Base-by-base conservation (phyloP, 1,139 yeast genomes). In the Nakaseomyces uthaithaninus region DNA sequence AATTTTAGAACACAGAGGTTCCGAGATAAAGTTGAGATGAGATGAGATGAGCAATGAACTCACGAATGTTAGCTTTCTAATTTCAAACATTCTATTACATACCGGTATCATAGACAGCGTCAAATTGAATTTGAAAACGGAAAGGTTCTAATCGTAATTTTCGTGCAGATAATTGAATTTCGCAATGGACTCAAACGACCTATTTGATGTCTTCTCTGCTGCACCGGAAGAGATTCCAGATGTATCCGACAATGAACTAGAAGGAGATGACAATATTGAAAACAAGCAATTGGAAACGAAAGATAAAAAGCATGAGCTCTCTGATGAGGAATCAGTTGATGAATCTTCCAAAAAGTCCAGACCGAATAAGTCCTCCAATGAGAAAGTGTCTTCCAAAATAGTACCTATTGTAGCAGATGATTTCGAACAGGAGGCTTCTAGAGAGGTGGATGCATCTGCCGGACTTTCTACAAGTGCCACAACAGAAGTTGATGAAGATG, bases 351-450 rank as follows among this genome's bases (percentile, higher is more conserved):
- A 57, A 44, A 60, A 51, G 44, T 28, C 36, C 24, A 44, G 40
- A 27, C 39, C 46, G 8, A 62, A 55, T 39, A 62, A 60, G 38
- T 45, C 61, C 6, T 12, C 16, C 17, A 17, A 36, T 62, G 16
- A 68, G 63, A 31, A 61, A 54, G 41, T 62, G 63, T 39, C 23
- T n/a, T 22, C 16, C 11, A 62, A 57, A 41, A 64, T 65, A 4
- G 60, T 63, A 18, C 87, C 95, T 0, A 80, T 85, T 26, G 94
- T 87, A 17, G 84, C 93, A 0, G 97, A 89, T 63, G 74, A 86
- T 3, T 77, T 89, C 40, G 96, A 89, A 57, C 84, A 86, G 44
- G 96, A 87, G 61, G 93, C 96, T 0, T 80, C 89, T 1, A 71
- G 94, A 57, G 94, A 85, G 59, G 94, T 86, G 20, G 78, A 77